Percentiles rank a stretch among this genome's conserved stretches.
phyloP scores from a whole-genome alignment of 1,139 yeast species.

The Geotrichum siamense region DNA sequence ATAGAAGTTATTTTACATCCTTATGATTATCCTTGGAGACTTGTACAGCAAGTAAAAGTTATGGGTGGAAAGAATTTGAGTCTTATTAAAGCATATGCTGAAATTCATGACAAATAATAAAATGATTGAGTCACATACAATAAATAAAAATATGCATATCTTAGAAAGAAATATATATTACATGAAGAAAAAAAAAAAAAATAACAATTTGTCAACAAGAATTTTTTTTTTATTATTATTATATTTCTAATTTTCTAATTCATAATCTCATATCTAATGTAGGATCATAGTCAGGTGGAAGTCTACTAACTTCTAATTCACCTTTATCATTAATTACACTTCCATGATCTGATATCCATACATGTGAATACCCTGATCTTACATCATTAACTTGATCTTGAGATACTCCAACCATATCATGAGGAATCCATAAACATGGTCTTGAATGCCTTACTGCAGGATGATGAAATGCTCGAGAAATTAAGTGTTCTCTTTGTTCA shows the following conservation, averaged over 20 bases:
- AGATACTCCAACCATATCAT: slow-evolving; percentile 31
- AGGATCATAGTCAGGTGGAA: slow-evolving; percentile 24
- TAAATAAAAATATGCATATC: too few species aligned
- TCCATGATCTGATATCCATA: slow-evolving; percentile 25
- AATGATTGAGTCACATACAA: too few species aligned
- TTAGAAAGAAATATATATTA: too few species aligned
- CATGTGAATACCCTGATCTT: slow-evolving; percentile 23
- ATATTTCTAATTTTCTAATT: neutral
- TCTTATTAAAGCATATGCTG: slow-evolving; percentile 25
- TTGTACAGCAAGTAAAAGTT: slow-evolving; percentile 29
- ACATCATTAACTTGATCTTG: slow-evolving; percentile 29
- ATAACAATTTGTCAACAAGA: too few species aligned
- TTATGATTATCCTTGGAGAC: slow-evolving; percentile 56
- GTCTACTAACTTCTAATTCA: slow-evolving; percentile 18
- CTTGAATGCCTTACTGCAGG: slow-evolving; percentile 27
- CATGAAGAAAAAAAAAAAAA: too few species aligned
- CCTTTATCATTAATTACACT: slow-evolving; percentile 18
- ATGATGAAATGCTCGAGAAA: slow-evolving; percentile 28
- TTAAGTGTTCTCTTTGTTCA: slow-evolving; percentile 24
- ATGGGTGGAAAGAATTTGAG: slow-evolving; percentile 26
- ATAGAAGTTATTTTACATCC: slow-evolving; percentile 54
- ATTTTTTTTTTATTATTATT: too few species aligned
- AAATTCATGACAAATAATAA: slow-evolving; percentile 13
- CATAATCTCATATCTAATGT: slow-evolving; percentile 9
- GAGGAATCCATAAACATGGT: slow-evolving; percentile 35